Conservation (phyloP, 2,329 filamentous ascomycete genomes). For the Sclerotinia minor region DNA sequence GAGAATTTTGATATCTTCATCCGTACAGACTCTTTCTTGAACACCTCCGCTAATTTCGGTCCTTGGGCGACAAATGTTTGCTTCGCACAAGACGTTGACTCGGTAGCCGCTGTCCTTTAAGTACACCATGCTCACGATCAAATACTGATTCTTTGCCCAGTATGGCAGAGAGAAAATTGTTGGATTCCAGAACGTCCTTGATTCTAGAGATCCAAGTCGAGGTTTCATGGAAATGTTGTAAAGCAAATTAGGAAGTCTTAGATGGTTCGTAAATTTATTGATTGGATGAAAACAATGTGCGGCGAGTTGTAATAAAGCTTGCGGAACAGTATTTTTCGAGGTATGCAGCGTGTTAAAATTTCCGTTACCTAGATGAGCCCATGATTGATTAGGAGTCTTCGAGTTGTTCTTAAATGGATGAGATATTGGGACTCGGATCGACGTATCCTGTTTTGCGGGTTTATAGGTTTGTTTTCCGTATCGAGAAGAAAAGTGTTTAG, state of each 20-base stretch:
- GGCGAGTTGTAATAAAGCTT: conserved; percentile 28
- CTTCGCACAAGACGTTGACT: conserved; percentile 45
- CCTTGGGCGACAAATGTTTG: conserved; percentile 42
- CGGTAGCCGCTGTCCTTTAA: conserved; percentile 42
- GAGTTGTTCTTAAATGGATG: conserved; percentile 26
- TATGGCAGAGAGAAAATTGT: conserved; percentile 45
- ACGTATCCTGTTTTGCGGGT: background rate
- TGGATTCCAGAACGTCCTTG: conserved; percentile 44
- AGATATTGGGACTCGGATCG: conserved; percentile 21
- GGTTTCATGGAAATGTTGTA: conserved; percentile 44
- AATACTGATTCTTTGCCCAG: conserved; percentile 44
- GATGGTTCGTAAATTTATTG: conserved; percentile 42
- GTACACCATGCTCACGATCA: conserved; percentile 43
- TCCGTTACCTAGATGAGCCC: background rate
- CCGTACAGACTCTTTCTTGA: conserved; percentile 39
- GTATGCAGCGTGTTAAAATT: background rate
- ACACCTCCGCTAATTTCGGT: conserved; percentile 22
- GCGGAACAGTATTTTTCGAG: conserved; percentile 19
- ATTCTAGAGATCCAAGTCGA: conserved; percentile 30
- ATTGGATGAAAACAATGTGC: conserved; percentile 29
- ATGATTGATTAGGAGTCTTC: background rate
- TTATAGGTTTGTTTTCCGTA: background rate
- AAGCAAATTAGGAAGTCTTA: conserved; percentile 41
- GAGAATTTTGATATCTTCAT: conserved; percentile 40
- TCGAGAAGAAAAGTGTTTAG: background rate